A percentile compares a stretch with the other conserved stretches of the same genome.
These are phyloP conservation scores for Auricularia auricula-judae DNA, from an alignment of 768 basidiomycete species.

Conservation along the genomic window DNA sequence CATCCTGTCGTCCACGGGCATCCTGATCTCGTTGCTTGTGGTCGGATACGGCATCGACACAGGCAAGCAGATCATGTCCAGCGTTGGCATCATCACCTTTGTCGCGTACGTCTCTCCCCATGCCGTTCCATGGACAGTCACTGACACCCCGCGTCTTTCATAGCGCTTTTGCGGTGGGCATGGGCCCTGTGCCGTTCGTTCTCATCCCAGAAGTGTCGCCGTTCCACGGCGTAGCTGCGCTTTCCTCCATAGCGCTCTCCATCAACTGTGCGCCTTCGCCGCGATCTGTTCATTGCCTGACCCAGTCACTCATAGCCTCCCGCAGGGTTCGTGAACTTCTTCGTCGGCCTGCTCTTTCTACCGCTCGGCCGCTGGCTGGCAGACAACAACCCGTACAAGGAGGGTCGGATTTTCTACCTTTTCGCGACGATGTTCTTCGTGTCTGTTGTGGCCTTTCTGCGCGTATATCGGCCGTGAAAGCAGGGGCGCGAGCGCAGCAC, in stretches of 20 bases:
- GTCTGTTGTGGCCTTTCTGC: constrained; percentile 11
- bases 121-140: not conserved
- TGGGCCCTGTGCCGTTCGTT: constrained; percentile 89
- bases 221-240: constrained; percentile 28
- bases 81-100: constrained; percentile 65
- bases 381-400: constrained; percentile 43
- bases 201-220: constrained; percentile 88
- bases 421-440: constrained; percentile 50
- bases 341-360: constrained; percentile 76
- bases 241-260: constrained; percentile 18
- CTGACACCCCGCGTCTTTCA: not conserved
- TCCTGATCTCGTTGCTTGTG: constrained; percentile 49
- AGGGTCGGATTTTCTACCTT: constrained; percentile 84
- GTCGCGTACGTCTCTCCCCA: constrained; percentile 45
- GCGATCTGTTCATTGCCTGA: not conserved
- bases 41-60: constrained; percentile 65
- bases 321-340: constrained; percentile 74
- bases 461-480: not conserved
- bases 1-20: constrained; percentile 53
- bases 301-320: constrained; percentile 1
- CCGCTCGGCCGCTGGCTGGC: constrained; percentile 71
- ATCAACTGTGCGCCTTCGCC: constrained; percentile 10
- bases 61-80: constrained; percentile 48
- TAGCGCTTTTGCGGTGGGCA: constrained; percentile 79
- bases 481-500: no score